phyloP scores from a whole-genome alignment of 257 asterid species.

The Eustoma russellianum region DNA sequence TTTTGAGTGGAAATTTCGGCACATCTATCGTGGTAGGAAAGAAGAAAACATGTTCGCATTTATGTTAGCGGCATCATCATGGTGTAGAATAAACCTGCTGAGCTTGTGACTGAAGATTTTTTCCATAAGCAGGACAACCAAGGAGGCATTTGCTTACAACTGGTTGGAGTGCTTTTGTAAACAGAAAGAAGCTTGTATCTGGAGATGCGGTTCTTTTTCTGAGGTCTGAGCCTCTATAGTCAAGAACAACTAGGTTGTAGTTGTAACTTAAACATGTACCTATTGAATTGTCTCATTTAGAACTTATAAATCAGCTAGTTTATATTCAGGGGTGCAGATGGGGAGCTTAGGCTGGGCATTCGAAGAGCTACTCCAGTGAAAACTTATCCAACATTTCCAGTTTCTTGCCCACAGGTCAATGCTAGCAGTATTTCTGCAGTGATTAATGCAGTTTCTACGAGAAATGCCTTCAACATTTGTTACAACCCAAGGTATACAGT shows the following conservation, averaged over 20 bases:
- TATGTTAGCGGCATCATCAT: background rate
- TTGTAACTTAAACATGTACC: background rate
- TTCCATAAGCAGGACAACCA: conserved; percentile 74
- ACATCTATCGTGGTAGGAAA: conserved; percentile 74
- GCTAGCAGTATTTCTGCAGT: conserved; percentile 52
- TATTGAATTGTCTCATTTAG: conserved; percentile 1
- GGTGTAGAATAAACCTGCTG: background rate
- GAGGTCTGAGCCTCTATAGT: conserved; percentile 34
- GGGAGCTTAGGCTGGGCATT: conserved; percentile 92
- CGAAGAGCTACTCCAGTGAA: conserved; percentile 85
- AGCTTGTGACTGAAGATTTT: background rate
- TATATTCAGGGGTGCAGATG: conserved; percentile 76
- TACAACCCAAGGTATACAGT: conserved; percentile 82
- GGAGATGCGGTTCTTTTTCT: conserved; percentile 97
- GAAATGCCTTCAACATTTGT: conserved; percentile 47
- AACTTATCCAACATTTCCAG: conserved; percentile 35
- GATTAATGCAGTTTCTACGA: conserved; percentile 51
- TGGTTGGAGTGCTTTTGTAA: conserved; percentile 99
- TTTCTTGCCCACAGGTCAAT: conserved; percentile 38
- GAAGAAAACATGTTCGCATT: background rate
- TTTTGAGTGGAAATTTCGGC: conserved; percentile 86
- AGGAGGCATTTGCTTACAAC: conserved; percentile 96
- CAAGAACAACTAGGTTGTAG: background rate
- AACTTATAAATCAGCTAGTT: background rate
- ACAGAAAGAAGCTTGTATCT: conserved; percentile 80